Evolutionary conservation across 2,329 filamentous ascomycete species (phyloP).

Genomic region (Byssoonygena ceratinophila): DNA sequence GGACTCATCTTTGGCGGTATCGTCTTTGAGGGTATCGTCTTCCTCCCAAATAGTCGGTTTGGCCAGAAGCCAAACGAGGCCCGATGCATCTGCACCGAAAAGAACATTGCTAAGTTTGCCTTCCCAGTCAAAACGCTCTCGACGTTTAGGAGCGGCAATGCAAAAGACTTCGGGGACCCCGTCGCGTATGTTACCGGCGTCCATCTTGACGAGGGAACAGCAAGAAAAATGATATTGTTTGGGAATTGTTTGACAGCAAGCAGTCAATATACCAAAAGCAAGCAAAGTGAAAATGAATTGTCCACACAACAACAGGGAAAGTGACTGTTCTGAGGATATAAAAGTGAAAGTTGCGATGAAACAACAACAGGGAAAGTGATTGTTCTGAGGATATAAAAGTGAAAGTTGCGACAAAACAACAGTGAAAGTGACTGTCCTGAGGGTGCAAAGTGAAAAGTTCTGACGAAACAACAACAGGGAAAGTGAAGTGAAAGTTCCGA

Average conservation of each 20-base stretch:
- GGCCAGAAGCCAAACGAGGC: constrained; percentile 3
- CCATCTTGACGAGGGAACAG: not conserved
- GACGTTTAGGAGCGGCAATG: constrained; percentile 7
- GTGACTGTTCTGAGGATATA: too few relatives aligned
- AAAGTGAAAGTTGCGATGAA: too few relatives aligned
- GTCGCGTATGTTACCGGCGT: not conserved
- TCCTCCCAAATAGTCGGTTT: constrained; percentile 3
- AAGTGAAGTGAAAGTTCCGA: too few relatives aligned
- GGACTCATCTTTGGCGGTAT: too few relatives aligned
- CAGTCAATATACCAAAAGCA: not conserved
- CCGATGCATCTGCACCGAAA: constrained; percentile 9
- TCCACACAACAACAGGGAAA: not conserved
- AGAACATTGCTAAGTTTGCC: constrained; percentile 6
- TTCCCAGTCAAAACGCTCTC: constrained; percentile 11
- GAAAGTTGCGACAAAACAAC: too few relatives aligned
- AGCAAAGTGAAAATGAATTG: not conserved
- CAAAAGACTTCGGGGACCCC: constrained; percentile 7
- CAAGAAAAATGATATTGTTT: not conserved
- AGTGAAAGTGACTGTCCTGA: too few relatives aligned
- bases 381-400: too few relatives aligned
- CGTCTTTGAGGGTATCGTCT: too few relatives aligned
- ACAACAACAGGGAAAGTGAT: too few relatives aligned
- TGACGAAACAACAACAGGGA: too few relatives aligned
- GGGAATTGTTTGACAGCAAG: not conserved
- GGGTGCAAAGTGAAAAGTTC: too few relatives aligned